A percentile compares a stretch with the other conserved stretches of the same genome.
Conservation (phyloP, 176 grass and related monocot species). For the Elaeis guineensis region DNA sequence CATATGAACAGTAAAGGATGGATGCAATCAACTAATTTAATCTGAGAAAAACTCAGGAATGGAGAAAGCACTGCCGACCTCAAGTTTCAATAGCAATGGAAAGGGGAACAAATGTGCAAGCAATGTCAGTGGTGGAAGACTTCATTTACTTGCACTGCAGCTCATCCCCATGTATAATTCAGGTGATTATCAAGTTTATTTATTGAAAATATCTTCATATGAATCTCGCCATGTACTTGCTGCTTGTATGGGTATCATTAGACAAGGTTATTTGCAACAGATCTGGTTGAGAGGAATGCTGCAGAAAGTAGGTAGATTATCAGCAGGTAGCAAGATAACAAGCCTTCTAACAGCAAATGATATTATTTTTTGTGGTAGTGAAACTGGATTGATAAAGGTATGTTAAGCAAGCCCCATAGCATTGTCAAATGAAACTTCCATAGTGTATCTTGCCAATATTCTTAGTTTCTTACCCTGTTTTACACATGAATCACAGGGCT, state of each 20-base stretch:
- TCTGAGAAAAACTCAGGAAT: constrained; percentile 49
- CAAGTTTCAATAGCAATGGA: constrained; percentile 34
- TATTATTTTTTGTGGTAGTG: constrained; percentile 76
- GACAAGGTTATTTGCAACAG: constrained; percentile 35
- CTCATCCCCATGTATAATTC: constrained; percentile 55
- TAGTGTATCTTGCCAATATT: too few relatives aligned
- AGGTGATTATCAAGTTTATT: constrained; percentile 30
- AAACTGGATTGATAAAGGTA: constrained; percentile 80
- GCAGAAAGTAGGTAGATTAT: constrained; percentile 83
- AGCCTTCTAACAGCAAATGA: constrained; percentile 75
- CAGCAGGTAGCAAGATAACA: constrained; percentile 79
- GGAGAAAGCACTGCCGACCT: constrained; percentile 56
- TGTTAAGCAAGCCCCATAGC: constrained; percentile 17
- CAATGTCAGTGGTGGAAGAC: constrained; percentile 84
- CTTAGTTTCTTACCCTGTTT: background rate
- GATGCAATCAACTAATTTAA: constrained; percentile 4
- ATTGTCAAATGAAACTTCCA: background rate
- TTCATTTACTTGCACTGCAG: constrained; percentile 92
- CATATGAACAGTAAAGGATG: background rate
- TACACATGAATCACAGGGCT: constrained; percentile 28
- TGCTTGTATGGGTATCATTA: background rate
- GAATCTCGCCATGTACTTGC: background rate
- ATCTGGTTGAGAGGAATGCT: constrained; percentile 93
- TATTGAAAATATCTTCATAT: too few relatives aligned
- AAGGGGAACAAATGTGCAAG: constrained; percentile 43